Base-by-base conservation (phyloP, 148 eudicot species). In the Dysphania ambrosioides region DNA sequence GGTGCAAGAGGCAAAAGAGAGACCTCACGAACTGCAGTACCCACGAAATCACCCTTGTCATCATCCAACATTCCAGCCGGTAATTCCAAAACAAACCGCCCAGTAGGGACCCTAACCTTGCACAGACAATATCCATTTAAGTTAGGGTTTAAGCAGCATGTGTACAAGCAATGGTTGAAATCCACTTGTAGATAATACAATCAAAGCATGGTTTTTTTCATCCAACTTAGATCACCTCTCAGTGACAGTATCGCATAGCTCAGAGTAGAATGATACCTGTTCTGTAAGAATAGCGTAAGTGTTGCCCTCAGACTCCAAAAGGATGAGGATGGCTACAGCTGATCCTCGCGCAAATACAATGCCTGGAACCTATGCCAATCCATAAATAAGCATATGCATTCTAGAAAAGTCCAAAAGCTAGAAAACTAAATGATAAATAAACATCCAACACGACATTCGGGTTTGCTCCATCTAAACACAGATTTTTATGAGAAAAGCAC, bases 11-110 rank as follows among this genome's bases (percentile, higher is more conserved):
- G 71, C 58, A 75, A 70, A 66, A 79, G 75, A 70, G 63, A 74
- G 80, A 94, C 98, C 93, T 95, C 98, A 15, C 97, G 92, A 78
- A 88, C 89, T 13, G 97, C 98, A 47, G 97, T 95, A 32, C 97
- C 97, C 60, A 87, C 86, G 70, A 95, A 83, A 80, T 95, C 96
- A 73, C 98, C 92, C 73, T 88, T 84, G 80, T 92, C 91, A 82
- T 88, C 97, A 68, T 92, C 96, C 84, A 95, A 78, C 98, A 95
- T 92, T 84, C 97, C 98, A 78, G 98, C 98, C 66, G 98, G 98
- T 74, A 95, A 85, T 78, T 95, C 98, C 85, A 95, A 80, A 62
- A 92, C 77, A 55, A 90, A 85, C 76, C 87, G 83, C 66, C 98
- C 98, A 71, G 89, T 90, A 75, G 98, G 97, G n/a, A 90, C 96